A percentile compares a stretch with the other conserved stretches of the same genome.
Evolutionary conservation across 495 filamentous ascomycete species (phyloP).

Genomic region (Penicillium soppii): DNA sequence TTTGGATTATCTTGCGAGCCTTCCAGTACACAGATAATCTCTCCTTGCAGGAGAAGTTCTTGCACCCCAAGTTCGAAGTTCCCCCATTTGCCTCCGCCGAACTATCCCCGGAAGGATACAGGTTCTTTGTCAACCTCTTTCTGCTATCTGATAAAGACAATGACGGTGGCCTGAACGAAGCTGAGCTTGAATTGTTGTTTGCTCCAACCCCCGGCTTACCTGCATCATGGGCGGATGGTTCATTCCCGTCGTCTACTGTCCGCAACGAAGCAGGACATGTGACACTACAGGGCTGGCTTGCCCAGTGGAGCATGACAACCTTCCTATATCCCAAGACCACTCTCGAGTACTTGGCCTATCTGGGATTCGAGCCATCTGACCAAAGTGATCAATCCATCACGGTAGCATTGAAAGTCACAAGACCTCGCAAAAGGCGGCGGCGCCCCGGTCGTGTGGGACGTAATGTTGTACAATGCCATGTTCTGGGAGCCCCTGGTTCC

Average conservation of each 20-base stretch:
- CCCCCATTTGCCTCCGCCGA: constrained; percentile 89
- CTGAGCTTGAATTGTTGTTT: constrained; percentile 82
- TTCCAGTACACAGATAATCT: constrained; percentile 96
- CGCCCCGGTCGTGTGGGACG: constrained; percentile 83
- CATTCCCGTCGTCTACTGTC: constrained; percentile 91
- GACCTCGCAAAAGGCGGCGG: constrained; percentile 78
- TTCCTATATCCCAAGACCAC: constrained; percentile 94
- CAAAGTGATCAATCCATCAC: constrained; percentile 66
- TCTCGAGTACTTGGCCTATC: constrained; percentile 89
- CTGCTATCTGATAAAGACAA: constrained; percentile 95
- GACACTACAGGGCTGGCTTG: constrained; percentile 95
- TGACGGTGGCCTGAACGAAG: constrained; percentile 86
- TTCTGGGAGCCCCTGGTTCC: constrained; percentile 78
- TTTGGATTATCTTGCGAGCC: constrained; percentile 94
- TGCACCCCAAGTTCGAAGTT: constrained; percentile 93
- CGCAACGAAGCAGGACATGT: constrained; percentile 94
- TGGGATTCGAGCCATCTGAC: constrained; percentile 77
- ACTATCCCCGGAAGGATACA: constrained; percentile 89
- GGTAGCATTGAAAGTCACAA: constrained; percentile 85
- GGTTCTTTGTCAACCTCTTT: constrained; percentile 97
- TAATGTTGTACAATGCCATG: constrained; percentile 94
- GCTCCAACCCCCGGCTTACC: constrained; percentile 91
- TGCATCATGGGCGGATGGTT: constrained; percentile 81
- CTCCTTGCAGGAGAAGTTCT: constrained; percentile 81
- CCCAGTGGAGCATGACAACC: constrained; percentile 99